Evolutionary conservation across 2,329 filamentous ascomycete genomes (phyloP).

Genomic region (Ophiostoma sp.): DNA sequence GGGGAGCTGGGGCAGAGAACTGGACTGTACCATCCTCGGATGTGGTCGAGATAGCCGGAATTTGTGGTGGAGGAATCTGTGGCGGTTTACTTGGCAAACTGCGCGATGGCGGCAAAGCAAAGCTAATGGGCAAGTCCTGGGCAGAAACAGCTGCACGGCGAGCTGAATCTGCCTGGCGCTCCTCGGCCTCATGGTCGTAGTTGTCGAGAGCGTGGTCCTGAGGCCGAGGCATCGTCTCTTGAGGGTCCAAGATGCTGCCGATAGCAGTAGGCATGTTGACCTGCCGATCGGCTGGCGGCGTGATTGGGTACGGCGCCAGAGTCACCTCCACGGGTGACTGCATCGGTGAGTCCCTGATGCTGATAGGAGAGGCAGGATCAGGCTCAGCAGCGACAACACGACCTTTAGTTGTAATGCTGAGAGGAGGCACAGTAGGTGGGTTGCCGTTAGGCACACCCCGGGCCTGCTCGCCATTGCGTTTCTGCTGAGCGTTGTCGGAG

Average conservation of each 20-base stretch:
- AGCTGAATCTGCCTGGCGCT: constrained; percentile 42
- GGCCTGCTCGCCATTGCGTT: background rate
- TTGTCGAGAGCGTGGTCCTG: constrained; percentile 54
- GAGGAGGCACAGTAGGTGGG: background rate
- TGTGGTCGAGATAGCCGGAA: constrained; percentile 30
- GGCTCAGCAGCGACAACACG: background rate
- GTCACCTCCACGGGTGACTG: constrained; percentile 49
- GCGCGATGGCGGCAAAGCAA: constrained; percentile 51
- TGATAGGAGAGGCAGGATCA: constrained; percentile 11
- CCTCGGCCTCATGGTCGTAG: constrained; percentile 51
- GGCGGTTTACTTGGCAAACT: constrained; percentile 50
- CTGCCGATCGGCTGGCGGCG: constrained; percentile 52
- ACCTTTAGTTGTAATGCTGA: background rate
- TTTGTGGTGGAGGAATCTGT: constrained; percentile 47
- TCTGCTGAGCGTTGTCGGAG: constrained; percentile 8
- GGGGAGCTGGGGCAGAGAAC: constrained; percentile 53
- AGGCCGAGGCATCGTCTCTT: constrained; percentile 55
- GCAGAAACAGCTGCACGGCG: constrained; percentile 44
- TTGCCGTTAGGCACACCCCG: background rate
- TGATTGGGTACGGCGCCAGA: constrained; percentile 60
- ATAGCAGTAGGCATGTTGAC: constrained; percentile 40
- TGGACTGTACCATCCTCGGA: constrained; percentile 42
- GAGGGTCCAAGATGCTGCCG: constrained; percentile 49
- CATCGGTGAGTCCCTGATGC: constrained; percentile 18
- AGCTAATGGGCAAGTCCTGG: constrained; percentile 46